A percentile compares a stretch with the other conserved stretches of the same genome.
phyloP scores from a whole-genome alignment of 257 asterid species.

The Solanum acaule region DNA sequence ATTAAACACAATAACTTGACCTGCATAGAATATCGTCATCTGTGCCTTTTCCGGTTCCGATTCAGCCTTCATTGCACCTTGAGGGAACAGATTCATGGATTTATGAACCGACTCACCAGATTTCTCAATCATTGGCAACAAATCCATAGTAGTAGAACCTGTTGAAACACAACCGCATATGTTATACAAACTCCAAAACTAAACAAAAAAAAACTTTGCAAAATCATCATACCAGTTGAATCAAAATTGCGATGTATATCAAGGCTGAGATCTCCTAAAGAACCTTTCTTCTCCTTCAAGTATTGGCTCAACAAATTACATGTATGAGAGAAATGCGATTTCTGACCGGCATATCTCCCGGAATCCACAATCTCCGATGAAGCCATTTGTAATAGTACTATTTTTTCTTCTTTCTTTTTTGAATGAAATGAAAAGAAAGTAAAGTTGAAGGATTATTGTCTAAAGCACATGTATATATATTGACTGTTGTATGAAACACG shows the following conservation, averaged over 20 bases:
- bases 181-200: not conserved
- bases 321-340: slow-evolving; percentile 60
- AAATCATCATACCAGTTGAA: slow-evolving; percentile 19
- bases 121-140: slow-evolving; percentile 29
- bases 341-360: slow-evolving; percentile 36
- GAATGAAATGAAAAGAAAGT: not conserved
- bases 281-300: slow-evolving; percentile 51
- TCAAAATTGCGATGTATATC: slow-evolving; percentile 30
- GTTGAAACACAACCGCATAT: not conserved
- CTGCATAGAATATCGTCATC: slow-evolving; percentile 18
- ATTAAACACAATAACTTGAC: slow-evolving; percentile 16
- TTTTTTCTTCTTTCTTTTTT: not conserved
- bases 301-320: slow-evolving; percentile 63
- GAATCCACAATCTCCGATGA: slow-evolving; percentile 47
- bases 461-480: not conserved
- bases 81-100: slow-evolving; percentile 6
- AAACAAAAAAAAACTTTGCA: not conserved
- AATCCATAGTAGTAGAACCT: slow-evolving; percentile 38
- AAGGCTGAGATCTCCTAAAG: slow-evolving; percentile 58
- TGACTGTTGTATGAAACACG: not conserved
- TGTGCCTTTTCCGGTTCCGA: slow-evolving; percentile 4
- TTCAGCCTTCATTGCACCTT: not conserved
- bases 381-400: slow-evolving; percentile 7
- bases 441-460: not conserved
- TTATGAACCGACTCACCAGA: not conserved